phyloP scores from a whole-genome alignment of 352 stramenopile species.

The Globisporangium orthogonon region DNA sequence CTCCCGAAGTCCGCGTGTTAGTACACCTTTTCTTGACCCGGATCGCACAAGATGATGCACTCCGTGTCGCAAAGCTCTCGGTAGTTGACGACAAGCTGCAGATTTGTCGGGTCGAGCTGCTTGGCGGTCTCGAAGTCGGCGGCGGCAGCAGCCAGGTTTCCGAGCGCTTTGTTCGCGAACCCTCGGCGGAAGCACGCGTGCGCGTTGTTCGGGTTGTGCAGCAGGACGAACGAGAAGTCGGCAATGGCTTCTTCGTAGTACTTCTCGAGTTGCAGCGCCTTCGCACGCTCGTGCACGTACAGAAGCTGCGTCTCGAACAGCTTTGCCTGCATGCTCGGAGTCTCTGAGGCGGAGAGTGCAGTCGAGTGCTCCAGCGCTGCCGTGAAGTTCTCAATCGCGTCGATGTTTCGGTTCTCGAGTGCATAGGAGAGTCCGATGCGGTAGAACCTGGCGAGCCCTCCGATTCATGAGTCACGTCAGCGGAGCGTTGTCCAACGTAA shows the following conservation, averaged over 20 bases:
- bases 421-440: conserved; percentile 58
- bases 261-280: conserved; percentile 67
- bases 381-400: conserved; percentile 69
- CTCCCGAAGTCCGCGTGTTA: conserved; percentile 6
- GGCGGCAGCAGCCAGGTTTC: conserved; percentile 43
- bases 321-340: conserved; percentile 3
- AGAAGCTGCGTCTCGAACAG: conserved; percentile 17
- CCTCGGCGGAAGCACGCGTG: conserved; percentile 79
- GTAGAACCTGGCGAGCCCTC: conserved; percentile 40
- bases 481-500: neutral
- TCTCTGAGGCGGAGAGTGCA: neutral
- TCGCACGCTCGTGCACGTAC: conserved; percentile 74
- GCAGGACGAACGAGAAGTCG: conserved; percentile 70
- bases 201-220: conserved; percentile 69
- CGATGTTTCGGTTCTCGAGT: conserved; percentile 37
- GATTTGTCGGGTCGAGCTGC: conserved; percentile 54
- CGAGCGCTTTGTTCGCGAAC: conserved; percentile 64
- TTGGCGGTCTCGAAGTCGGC: conserved; percentile 70
- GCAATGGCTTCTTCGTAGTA: conserved; percentile 62
- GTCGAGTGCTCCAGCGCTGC: conserved; percentile 23
- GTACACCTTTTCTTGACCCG: conserved; percentile 51
- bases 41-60: conserved; percentile 61
- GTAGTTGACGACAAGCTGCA: conserved; percentile 75
- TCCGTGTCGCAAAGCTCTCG: conserved; percentile 63
- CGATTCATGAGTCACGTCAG: neutral